Percentiles rank a stretch among this genome's conserved stretches.
These are phyloP conservation scores for Metarhizium robertsii DNA, from an alignment of 2,329 filamentous ascomycete species.

Conservation along the genomic window DNA sequence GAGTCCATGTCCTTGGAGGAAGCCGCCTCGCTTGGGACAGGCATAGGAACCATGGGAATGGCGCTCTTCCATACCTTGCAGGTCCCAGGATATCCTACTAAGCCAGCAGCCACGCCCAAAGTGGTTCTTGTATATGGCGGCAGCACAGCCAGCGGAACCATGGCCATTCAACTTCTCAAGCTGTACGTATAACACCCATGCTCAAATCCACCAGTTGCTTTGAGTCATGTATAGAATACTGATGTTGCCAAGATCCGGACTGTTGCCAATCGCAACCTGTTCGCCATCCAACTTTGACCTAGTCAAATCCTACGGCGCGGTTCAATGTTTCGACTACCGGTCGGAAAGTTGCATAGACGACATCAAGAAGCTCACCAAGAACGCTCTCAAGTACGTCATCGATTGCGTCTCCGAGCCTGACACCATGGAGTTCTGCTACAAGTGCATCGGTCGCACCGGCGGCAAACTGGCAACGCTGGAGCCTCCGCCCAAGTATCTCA, in stretches of 20 bases:
- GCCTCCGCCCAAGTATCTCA: no score
- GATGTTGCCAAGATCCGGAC: no score
- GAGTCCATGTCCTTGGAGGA: background rate
- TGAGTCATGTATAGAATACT: no score
- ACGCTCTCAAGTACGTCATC: conserved; percentile 25
- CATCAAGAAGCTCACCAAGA: conserved; percentile 27
- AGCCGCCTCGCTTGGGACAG: background rate
- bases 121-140: background rate
- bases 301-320: conserved; percentile 28
- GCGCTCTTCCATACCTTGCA: background rate
- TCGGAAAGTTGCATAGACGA: conserved; percentile 13
- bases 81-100: background rate
- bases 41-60: background rate
- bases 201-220: no score
- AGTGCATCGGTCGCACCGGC: no score
- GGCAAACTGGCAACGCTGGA: no score
- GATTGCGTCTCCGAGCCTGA: conserved; percentile 17
- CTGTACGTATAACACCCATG: no score
- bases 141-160: background rate
- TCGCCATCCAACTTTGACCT: conserved; percentile 11
- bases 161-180: background rate
- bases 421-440: no score
- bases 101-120: no score
- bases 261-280: conserved; percentile 11
- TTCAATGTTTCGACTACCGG: conserved; percentile 29